Evolutionary conservation across 371 early-diverging fungal genomes (phyloP).

Genomic region (Cokeromyces recurvatus): DNA sequence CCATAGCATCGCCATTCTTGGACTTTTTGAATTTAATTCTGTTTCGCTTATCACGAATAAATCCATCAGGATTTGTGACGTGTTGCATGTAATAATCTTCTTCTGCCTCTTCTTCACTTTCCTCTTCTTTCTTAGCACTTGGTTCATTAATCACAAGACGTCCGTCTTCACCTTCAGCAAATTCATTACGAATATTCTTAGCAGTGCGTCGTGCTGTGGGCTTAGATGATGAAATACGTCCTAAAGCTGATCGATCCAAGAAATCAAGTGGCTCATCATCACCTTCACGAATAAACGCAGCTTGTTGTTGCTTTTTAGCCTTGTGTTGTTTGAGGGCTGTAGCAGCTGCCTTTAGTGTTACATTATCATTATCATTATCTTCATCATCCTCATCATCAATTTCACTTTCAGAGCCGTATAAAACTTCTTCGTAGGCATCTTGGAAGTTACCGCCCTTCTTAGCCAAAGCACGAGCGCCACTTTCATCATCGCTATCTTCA

Average conservation of each 20-base stretch:
- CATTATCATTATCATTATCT: constrained; percentile 60
- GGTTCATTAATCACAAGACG: constrained; percentile 75
- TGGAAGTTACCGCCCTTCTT: constrained; percentile 52
- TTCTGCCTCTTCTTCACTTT: constrained; percentile 44
- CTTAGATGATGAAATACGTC: constrained; percentile 63
- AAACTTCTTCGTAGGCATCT: constrained; percentile 83
- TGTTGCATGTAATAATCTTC: constrained; percentile 85
- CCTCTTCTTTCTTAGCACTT: constrained; percentile 32
- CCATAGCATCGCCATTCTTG: constrained; percentile 47
- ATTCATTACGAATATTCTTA: constrained; percentile 43
- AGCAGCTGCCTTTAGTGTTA: constrained; percentile 25
- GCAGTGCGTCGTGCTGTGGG: constrained; percentile 45
- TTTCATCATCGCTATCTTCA: constrained; percentile 44
- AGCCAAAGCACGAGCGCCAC: constrained; percentile 28
- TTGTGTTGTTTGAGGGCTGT: constrained; percentile 35
- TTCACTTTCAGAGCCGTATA: constrained; percentile 91
- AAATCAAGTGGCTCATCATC: constrained; percentile 86
- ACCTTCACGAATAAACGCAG: constrained; percentile 73
- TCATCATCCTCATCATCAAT: constrained; percentile 68
- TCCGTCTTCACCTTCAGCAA: constrained; percentile 71
- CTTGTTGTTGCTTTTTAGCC: constrained; percentile 38
- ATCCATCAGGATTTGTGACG: constrained; percentile 77
- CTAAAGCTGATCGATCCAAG: constrained; percentile 81
- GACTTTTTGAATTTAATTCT: constrained; percentile 87
- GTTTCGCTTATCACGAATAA: constrained; percentile 76